Evolutionary conservation across 2,329 filamentous ascomycete species (phyloP), one percentile per base, ranked within the genome.

Genomic region (Ophiostoma piceae): DNA sequence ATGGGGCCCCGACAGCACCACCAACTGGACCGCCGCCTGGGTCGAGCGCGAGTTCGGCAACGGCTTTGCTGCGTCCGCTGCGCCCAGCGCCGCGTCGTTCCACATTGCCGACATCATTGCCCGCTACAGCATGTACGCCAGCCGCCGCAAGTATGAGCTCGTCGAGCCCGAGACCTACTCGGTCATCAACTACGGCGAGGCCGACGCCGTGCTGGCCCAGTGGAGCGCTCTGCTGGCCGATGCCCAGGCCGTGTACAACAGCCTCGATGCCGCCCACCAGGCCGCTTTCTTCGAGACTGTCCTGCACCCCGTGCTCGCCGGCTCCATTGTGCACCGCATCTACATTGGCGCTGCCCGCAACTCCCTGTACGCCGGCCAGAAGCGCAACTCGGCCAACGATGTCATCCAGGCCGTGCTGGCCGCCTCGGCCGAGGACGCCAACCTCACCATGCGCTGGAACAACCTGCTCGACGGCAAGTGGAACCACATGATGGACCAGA

Each of bases 251-350:
- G 78, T 90, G 3, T 86, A 88, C 72, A 81, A 86, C 70, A 77
- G 79, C 62, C 78, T 91, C 8, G 80, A 83, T 5, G 77, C 79
- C 6, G 80, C 78, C 1, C 77, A 81, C 12, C 82, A 85, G 74
- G 80, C 87, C 0, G 83, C 88, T 1, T 91, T 87, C 76, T 90
- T 88, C 76, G 82, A 90, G 76, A 83, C 85, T 73, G 81, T 90
- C 6, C 80, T 88, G 9, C 87, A 90, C 72, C 87, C 87, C 0
- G 82, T 85, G 16, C 80, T 85, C 22, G 86, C 85, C 3, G 87
- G 85, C 26, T 81, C 83, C 37, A 85, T 84, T 65, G 82, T 87
- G 54, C 80, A 87, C 73, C 81, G 85, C 71, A 84, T 86, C 71
- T 80, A 84, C 74, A 80, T 86, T 62, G 80, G 79, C 1, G 79